These are phyloP conservation scores for Metschnikowia vanudenii DNA, from an alignment of 805 yeast genomes.

Conservation along the genomic window DNA sequence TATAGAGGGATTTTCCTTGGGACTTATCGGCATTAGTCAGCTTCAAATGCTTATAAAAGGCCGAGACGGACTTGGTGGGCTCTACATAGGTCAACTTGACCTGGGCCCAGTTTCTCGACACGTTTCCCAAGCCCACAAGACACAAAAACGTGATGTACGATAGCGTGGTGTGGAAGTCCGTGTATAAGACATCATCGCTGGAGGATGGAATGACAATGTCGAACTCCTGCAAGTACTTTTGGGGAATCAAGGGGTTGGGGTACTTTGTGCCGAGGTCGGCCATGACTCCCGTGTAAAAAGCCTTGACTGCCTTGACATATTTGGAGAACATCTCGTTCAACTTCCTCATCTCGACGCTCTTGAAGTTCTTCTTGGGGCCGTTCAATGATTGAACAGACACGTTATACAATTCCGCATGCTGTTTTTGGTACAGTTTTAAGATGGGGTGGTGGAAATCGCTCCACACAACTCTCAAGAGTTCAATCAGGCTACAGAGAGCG, in stretches of 20 bases:
- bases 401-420: conserved; percentile 28
- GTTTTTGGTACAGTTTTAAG: conserved; percentile 52
- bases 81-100: conserved; percentile 12
- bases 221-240: conserved; percentile 28
- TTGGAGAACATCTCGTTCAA: conserved; percentile 52
- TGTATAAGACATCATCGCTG: not conserved
- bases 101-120: conserved; percentile 16
- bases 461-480: conserved; percentile 52
- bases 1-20: conserved; percentile 31
- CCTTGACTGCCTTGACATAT: conserved; percentile 44
- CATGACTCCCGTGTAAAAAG: conserved; percentile 48
- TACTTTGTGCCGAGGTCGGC: conserved; percentile 38
- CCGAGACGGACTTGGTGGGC: conserved; percentile 16
- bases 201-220: conserved; percentile 18
- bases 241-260: conserved; percentile 36
- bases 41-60: conserved; percentile 14
- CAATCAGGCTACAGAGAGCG: conserved; percentile 38
- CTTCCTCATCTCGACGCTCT: conserved; percentile 54
- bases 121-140: conserved; percentile 20
- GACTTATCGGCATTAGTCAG: conserved; percentile 28
- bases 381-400: conserved; percentile 18
- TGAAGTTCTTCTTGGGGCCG: conserved; percentile 19
- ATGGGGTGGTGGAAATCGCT: conserved; percentile 62
- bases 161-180: conserved; percentile 16
- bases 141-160: conserved; percentile 17